phyloP scores from a whole-genome alignment of 805 yeast genomes.

The Kuraishia borneana region DNA sequence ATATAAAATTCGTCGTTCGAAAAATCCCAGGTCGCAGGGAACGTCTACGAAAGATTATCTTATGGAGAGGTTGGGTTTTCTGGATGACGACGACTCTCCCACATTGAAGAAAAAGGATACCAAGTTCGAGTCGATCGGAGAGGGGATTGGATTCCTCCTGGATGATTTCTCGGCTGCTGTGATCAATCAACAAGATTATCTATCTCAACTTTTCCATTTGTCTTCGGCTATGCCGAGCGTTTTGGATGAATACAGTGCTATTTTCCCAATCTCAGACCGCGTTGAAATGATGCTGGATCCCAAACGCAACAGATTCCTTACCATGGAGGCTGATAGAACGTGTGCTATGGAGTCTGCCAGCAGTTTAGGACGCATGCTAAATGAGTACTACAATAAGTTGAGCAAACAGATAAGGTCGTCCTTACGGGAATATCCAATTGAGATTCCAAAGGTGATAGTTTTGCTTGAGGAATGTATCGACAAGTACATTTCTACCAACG shows the following conservation, averaged over 20 bases:
- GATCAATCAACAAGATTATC: constrained; percentile 34
- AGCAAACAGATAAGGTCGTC: constrained; percentile 21
- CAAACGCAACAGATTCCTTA: background rate
- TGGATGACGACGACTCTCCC: background rate
- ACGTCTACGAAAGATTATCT: constrained; percentile 8
- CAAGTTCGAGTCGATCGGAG: background rate
- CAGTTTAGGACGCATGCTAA: constrained; percentile 20
- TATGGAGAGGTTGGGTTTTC: constrained; percentile 7
- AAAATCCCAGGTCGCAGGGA: background rate
- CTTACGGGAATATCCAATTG: constrained; percentile 25
- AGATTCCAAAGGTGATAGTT: constrained; percentile 29
- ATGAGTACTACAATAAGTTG: constrained; percentile 13
- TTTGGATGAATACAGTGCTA: constrained; percentile 32
- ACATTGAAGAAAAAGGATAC: background rate
- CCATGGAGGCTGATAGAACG: constrained; percentile 19
- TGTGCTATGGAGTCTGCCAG: constrained; percentile 14
- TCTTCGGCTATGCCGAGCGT: constrained; percentile 23
- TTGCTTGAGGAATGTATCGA: constrained; percentile 28
- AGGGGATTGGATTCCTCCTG: constrained; percentile 3
- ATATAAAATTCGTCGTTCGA: background rate
- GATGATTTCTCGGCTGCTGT: constrained; percentile 7
- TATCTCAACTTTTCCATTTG: constrained; percentile 31
- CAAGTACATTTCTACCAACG: constrained; percentile 36
- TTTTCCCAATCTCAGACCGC: constrained; percentile 12
- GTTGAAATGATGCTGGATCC: constrained; percentile 7